Percentiles rank a stretch among this genome's conserved stretches.
Conservation (phyloP, 2,329 filamentous ascomycete species). For the Aspergillus quadricinctus region DNA sequence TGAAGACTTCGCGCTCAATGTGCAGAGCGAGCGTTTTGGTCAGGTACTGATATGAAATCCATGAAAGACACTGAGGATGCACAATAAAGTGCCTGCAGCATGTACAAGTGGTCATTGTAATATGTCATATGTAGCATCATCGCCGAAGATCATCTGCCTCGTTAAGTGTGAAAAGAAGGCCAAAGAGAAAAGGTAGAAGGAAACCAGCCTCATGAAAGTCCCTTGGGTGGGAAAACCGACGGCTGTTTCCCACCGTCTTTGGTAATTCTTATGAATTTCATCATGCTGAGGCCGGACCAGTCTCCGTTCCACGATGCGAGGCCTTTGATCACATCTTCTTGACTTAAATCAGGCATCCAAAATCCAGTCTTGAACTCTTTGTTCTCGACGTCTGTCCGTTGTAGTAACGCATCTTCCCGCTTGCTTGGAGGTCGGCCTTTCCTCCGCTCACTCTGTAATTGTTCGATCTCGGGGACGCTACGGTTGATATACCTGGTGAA, state of each 20-base stretch:
- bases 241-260: constrained; percentile 60
- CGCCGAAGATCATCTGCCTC: constrained; percentile 11
- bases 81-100: not conserved
- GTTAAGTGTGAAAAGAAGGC: constrained; percentile 8
- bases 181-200: constrained; percentile 8
- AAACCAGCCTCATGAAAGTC: constrained; percentile 39
- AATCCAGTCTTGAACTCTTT: constrained; percentile 82
- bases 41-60: not conserved
- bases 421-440: constrained; percentile 74
- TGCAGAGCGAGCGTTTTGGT: not conserved
- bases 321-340: constrained; percentile 59
- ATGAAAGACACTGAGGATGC: not conserved
- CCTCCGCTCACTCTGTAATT: constrained; percentile 59
- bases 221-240: constrained; percentile 75
- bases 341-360: constrained; percentile 70
- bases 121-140: not conserved
- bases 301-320: constrained; percentile 75
- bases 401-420: constrained; percentile 71
- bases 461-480: constrained; percentile 34
- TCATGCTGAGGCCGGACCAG: constrained; percentile 72
- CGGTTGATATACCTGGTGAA: constrained; percentile 34
- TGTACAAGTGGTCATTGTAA: not conserved
- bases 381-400: constrained; percentile 65
- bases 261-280: constrained; percentile 73
- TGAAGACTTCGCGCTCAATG: not conserved